These are phyloP conservation scores for Acacia concinna DNA, from an alignment of 331 rosid species.

Conservation along the genomic window DNA sequence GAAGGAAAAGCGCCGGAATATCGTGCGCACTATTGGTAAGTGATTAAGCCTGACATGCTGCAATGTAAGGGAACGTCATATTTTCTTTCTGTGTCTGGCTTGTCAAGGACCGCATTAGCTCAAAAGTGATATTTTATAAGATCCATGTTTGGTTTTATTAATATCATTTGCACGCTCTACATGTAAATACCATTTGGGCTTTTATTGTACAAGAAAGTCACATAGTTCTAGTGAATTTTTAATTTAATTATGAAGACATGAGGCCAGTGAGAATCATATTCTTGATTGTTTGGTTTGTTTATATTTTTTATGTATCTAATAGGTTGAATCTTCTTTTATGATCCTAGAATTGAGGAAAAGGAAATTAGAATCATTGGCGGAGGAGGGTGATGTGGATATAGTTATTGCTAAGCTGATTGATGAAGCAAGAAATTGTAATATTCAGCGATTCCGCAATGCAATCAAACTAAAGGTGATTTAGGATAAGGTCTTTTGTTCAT, in stretches of 20 bases:
- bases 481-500: conserved; percentile 12
- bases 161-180: not conserved
- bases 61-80: not conserved
- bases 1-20: conserved; percentile 47
- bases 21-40: conserved; percentile 60
- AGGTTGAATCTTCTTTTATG: conserved; percentile 33
- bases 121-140: not conserved
- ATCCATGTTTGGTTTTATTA: not conserved
- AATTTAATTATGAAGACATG: not conserved
- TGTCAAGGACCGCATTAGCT: not conserved
- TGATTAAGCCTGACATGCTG: conserved; percentile 25
- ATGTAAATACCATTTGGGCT: not conserved
- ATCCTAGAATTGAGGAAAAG: conserved; percentile 63
- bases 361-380: conserved; percentile 52
- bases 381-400: conserved; percentile 58
- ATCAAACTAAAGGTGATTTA: conserved; percentile 69
- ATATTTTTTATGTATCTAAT: not conserved
- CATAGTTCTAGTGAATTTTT: not conserved
- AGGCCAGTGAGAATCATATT: not conserved
- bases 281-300: not conserved
- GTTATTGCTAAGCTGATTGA: conserved; percentile 64
- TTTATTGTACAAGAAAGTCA: not conserved
- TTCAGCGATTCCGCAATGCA: conserved; percentile 55
- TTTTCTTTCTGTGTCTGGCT: not conserved
- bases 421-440: conserved; percentile 53